Evolutionary conservation across 140 eudicot genomes (phyloP).

Genomic region (Stevia rebaudiana): DNA sequence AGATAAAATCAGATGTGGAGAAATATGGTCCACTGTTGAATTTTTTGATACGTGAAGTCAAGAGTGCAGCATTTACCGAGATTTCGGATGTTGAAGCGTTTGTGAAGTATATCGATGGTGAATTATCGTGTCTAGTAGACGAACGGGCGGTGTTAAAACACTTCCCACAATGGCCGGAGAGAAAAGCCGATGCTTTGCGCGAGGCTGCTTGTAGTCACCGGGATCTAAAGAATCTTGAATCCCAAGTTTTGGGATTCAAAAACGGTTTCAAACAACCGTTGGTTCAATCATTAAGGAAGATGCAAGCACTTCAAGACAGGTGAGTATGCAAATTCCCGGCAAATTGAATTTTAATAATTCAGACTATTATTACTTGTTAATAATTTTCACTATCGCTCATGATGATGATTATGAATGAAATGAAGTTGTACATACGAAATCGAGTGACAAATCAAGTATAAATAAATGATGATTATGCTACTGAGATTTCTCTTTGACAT

Average conservation of each 20-base stretch:
- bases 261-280: constrained; percentile 45
- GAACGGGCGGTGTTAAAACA: constrained; percentile 89
- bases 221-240: constrained; percentile 60
- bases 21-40: constrained; percentile 56
- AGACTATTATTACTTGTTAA: no score
- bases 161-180: constrained; percentile 89
- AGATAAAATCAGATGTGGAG: constrained; percentile 92
- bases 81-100: constrained; percentile 71
- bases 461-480: no score
- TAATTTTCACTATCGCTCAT: no score
- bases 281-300: constrained; percentile 46
- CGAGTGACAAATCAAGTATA: no score
- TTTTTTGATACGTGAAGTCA: constrained; percentile 43
- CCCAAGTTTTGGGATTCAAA: constrained; percentile 47
- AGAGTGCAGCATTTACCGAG: constrained; percentile 59
- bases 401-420: no score
- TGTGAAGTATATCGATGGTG: constrained; percentile 83
- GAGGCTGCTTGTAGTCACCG: constrained; percentile 81
- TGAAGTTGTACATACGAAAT: no score
- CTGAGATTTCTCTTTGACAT: no score
- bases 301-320: constrained; percentile 85
- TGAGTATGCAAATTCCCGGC: no score
- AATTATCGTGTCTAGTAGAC: constrained; percentile 66
- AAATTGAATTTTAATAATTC: no score
- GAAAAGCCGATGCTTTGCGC: constrained; percentile 80